Base-by-base conservation (phyloP, 345 rosid genomes). In the Viola odorata region DNA sequence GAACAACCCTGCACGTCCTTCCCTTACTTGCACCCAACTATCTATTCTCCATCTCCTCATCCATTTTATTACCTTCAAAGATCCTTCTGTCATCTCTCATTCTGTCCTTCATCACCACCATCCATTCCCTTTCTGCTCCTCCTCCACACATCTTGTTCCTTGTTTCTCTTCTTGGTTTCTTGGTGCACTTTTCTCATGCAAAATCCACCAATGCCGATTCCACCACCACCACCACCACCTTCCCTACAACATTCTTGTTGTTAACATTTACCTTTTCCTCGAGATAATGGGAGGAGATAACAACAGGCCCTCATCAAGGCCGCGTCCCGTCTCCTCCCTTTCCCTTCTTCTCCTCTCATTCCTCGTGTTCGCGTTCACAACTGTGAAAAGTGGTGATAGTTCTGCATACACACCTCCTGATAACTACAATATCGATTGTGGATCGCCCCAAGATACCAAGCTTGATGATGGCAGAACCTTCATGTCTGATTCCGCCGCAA, bases 391-490 rank as follows among this genome's bases (percentile, higher is more conserved):
- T 45, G 5, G 0, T 41, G 7, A 60, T 3, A 32, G 36, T 10
- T 58, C 81, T 41, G 7, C 74, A 1, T 84, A 14, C 9, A 11
- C 61, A 0, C 96, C 95, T n/a, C 53, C 77, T 1, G 95, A 91
- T 60, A 72, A 70, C 42, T 89, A 86, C 74, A 87, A 84, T 12
- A 62, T 91, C 17, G 75, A 85, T 69, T 92, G 96, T 14, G 98
- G 96, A 8, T 87, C 98, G 3, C 56, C 87, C 13, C 60, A 58
- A 38, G 80, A 79, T 44, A 82, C 85, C 10, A 70, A 55, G 53
- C 96, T 89, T 49, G 75, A 77, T 14, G 96, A 92, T 68, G 96
- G 91, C 3, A 69, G 95, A 13, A 75, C 11, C 7, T 91, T 91
- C 76, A 81, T 67, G 50, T 84, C 96, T n/a, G 98, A 91, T 73